Conservation (phyloP, 495 filamentous ascomycete species). For the Entonaema liquescens region DNA sequence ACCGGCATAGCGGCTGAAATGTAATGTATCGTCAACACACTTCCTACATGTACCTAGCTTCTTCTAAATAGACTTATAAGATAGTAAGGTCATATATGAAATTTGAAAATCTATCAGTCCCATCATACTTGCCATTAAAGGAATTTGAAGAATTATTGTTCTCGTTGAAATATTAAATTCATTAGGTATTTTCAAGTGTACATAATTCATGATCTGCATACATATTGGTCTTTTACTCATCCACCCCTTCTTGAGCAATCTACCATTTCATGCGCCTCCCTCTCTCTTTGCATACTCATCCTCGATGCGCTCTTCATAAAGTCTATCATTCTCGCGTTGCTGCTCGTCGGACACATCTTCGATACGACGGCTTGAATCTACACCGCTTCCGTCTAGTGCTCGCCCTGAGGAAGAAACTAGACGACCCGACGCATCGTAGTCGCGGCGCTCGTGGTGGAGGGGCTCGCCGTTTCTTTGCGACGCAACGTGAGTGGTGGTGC, state of each 20-base stretch:
- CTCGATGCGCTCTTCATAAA: slow-evolving; percentile 77
- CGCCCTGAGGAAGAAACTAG: slow-evolving; percentile 24
- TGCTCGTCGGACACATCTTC: slow-evolving; percentile 39
- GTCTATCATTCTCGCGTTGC: slow-evolving; percentile 61
- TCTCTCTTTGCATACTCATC: slow-evolving; percentile 83
- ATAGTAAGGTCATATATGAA: too few relatives aligned
- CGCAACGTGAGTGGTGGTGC: slow-evolving; percentile 22
- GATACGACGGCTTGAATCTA: slow-evolving; percentile 27
- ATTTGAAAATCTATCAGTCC: too few relatives aligned
- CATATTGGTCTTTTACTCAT: not conserved
- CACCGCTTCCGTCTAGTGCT: slow-evolving; percentile 1
- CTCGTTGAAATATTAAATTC: too few relatives aligned
- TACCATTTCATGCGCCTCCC: slow-evolving; percentile 64
- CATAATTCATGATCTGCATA: not conserved
- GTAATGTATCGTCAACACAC: not conserved
- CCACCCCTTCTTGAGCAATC: not conserved
- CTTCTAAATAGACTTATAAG: too few relatives aligned
- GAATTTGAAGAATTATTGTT: too few relatives aligned
- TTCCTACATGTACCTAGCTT: not conserved
- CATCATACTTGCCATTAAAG: too few relatives aligned
- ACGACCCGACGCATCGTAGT: slow-evolving; percentile 36
- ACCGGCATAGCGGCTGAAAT: slow-evolving; percentile 1
- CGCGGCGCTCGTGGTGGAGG: slow-evolving; percentile 17
- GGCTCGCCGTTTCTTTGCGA: slow-evolving; percentile 29
- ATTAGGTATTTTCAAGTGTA: not conserved